Conservation (phyloP, 1,139 yeast genomes). For the Hyphopichia pseudoburtonii region DNA sequence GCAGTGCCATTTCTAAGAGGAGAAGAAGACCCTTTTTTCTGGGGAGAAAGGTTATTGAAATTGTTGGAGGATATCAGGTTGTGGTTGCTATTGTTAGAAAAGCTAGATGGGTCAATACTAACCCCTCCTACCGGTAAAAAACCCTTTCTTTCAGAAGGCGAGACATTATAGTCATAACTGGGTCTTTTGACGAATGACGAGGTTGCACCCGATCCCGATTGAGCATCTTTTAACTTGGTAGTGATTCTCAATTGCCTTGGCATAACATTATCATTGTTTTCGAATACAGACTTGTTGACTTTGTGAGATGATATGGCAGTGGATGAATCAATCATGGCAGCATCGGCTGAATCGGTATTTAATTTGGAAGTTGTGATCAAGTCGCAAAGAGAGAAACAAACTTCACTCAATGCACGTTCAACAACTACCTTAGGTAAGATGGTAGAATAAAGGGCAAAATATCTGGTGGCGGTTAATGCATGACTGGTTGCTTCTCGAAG, state of each 20-base stretch:
- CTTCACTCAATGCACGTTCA: slow-evolving; percentile 77
- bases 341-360: slow-evolving; percentile 19
- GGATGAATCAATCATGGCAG: slow-evolving; percentile 10
- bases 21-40: neutral
- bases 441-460: slow-evolving; percentile 63
- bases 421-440: slow-evolving; percentile 71
- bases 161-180: neutral
- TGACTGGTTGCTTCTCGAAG: slow-evolving; percentile 74
- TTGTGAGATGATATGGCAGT: neutral
- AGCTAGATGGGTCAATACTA: no score
- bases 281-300: neutral
- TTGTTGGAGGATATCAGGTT: no score
- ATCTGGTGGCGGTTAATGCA: slow-evolving; percentile 76
- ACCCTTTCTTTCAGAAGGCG: slow-evolving; percentile 1
- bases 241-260: slow-evolving; percentile 64
- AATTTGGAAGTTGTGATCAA: slow-evolving; percentile 59
- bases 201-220: neutral
- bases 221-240: slow-evolving; percentile 33
- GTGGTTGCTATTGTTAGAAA: no score
- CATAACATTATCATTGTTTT: slow-evolving; percentile 29
- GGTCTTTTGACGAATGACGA: no score
- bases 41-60: no score
- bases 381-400: slow-evolving; percentile 73
- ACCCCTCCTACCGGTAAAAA: neutral
- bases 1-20: slow-evolving; percentile 2